Evolutionary conservation across 202 grass and related monocot species (phyloP), one percentile per base, ranked within the genome.

Genomic region (Digitaria exilis): DNA sequence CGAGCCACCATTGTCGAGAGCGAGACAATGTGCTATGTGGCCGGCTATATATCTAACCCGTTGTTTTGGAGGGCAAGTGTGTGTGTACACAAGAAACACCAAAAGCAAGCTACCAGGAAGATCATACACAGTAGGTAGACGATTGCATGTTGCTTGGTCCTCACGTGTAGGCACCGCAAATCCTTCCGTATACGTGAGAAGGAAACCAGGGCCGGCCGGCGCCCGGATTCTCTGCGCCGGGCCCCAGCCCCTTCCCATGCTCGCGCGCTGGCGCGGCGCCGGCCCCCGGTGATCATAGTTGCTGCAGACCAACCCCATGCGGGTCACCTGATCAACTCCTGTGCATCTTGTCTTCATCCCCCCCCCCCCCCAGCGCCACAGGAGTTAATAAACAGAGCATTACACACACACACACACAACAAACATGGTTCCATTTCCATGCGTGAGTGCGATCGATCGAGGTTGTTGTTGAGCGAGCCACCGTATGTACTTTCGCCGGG

Each of bases 141-240:
- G 50, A 87, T 80, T 82, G 57, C 29, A 83, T 67, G 87, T 90
- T 90, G 85, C 88, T 92, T 92, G 72, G 22, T 41, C 71, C 84
- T 81, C 82, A 92, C 87, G 87, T 76, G 69, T 88, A 72, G 55
- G 48, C 82, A 65, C 45, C 44, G 71, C 67, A 58, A 84, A 51
- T 52, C 72, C 48, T 84, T 24, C 45, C 65, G 83, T 87, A 80
- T 87, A 87, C 88, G 86, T 91, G 85, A 87, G 66, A 84, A 90
- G 71, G 68, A 85, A 74, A 80, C 81, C 80, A 80, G 82, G 72
- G 72, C 60, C 52, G 78, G 73, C 54, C 45, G 57, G 55, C 57
- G 61, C 5, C 25, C 69, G 72, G 57, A 69, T 87, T 69, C 78
- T 63, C 86, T 83, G 71, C 73, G 76, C 64, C 12, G n/a, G 25